A percentile compares a stretch with the other conserved stretches of the same genome.
Conservation (phyloP, 805 yeast genomes). For the Kluyveromyces dobzhanskii region DNA sequence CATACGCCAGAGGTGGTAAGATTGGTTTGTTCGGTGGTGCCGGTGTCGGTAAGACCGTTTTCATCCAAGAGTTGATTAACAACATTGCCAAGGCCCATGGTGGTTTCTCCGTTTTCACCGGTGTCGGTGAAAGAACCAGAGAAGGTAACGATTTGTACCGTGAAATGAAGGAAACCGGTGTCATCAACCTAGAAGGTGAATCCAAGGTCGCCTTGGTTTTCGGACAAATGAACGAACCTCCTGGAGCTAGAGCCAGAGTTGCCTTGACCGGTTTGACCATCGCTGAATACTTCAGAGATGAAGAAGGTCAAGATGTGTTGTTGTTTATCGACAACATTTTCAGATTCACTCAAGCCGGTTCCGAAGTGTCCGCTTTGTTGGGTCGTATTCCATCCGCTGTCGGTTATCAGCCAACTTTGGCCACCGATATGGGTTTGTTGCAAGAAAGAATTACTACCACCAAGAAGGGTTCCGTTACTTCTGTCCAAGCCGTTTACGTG, state of each 20-base stretch:
- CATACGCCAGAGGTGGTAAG: conserved; percentile 99
- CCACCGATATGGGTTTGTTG: conserved; percentile 99
- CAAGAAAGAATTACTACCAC: conserved; percentile 99
- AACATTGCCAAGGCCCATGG: conserved; percentile 99
- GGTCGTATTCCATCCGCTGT: conserved; percentile 99
- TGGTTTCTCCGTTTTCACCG: conserved; percentile 99
- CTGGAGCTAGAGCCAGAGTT: conserved; percentile 99
- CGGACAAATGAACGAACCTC: conserved; percentile 99
- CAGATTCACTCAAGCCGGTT: conserved; percentile 99
- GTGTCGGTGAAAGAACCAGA: conserved; percentile 99
- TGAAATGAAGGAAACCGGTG: conserved; percentile 99
- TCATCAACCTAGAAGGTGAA: conserved; percentile 98
- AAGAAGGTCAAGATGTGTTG: conserved; percentile 99
- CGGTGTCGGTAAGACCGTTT: conserved; percentile 99
- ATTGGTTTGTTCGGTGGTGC: conserved; percentile 99
- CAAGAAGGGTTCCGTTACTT: conserved; percentile 98
- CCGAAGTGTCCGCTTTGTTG: conserved; percentile 98
- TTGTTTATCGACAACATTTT: conserved; percentile 98
- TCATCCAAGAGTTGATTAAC: conserved; percentile 98
- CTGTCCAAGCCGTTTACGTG: conserved; percentile 99
- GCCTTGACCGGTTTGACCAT: conserved; percentile 99
- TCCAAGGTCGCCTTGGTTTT: conserved; percentile 98
- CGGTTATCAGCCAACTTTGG: conserved; percentile 99
- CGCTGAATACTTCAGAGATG: conserved; percentile 99
- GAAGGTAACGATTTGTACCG: conserved; percentile 99